Conservation (phyloP, 805 yeast species). For the Lachancea quebecensis region DNA sequence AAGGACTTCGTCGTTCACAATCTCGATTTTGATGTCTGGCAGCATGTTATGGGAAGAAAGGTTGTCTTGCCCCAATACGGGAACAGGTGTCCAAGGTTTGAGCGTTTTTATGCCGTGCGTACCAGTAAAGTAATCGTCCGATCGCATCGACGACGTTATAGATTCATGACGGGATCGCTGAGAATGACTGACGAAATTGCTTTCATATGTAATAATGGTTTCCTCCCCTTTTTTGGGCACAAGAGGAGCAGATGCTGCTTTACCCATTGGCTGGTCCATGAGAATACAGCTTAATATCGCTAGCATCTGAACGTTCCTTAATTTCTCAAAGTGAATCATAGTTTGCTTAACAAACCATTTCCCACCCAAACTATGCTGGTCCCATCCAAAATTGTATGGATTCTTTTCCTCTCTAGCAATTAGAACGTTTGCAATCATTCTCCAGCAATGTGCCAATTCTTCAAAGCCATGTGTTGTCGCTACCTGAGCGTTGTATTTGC, state of each 20-base stretch:
- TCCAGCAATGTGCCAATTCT: conserved; percentile 74
- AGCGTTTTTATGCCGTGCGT: conserved; percentile 1
- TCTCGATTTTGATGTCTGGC: conserved; percentile 23
- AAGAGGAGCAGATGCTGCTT: not conserved
- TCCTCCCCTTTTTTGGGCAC: not conserved
- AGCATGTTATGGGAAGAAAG: conserved; percentile 4
- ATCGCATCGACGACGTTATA: conserved; percentile 14
- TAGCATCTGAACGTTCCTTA: conserved; percentile 76
- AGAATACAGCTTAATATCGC: conserved; percentile 80
- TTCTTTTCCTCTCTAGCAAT: conserved; percentile 21
- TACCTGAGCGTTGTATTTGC: conserved; percentile 62
- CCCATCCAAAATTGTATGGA: conserved; percentile 57
- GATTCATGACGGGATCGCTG: not conserved
- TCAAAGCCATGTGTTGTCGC: conserved; percentile 56
- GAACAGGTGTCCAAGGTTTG: not conserved
- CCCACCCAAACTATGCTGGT: conserved; percentile 70
- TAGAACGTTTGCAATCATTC: conserved; percentile 39
- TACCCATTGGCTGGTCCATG: conserved; percentile 2
- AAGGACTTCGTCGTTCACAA: conserved; percentile 25
- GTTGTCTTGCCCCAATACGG: not conserved
- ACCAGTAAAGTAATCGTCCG: conserved; percentile 24
- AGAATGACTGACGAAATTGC: not conserved
- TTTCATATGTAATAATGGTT: conserved; percentile 5
- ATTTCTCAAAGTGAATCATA: conserved; percentile 53
- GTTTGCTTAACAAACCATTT: conserved; percentile 57